Evolutionary conservation across 2,329 filamentous ascomycete species (phyloP).

Genomic region (Kalmusia sp.): DNA sequence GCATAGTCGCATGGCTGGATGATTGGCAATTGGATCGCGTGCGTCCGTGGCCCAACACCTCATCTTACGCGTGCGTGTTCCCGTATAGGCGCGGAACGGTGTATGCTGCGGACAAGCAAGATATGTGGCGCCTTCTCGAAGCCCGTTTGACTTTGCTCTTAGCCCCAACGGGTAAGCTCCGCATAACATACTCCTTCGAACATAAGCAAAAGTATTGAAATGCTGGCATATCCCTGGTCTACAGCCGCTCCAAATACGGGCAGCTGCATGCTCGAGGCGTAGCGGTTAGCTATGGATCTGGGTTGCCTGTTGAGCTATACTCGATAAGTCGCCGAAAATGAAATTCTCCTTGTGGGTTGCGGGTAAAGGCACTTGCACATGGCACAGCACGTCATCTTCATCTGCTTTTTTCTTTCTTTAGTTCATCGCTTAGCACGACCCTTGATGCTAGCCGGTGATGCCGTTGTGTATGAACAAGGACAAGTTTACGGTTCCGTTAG

Average conservation of each 20-base stretch:
- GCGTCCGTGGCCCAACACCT: background rate
- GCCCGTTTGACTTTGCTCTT: constrained; percentile 21
- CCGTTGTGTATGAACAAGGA: constrained; percentile 3
- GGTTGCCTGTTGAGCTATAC: constrained; percentile 20
- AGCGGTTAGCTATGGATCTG: constrained; percentile 18
- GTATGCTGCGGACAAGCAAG: constrained; percentile 1
- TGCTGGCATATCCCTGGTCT: constrained; percentile 22
- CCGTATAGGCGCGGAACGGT: constrained; percentile 15
- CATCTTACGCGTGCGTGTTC: background rate
- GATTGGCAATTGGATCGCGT: background rate
- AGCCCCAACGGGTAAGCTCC: constrained; percentile 14
- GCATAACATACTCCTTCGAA: constrained; percentile 3
- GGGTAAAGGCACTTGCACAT: constrained; percentile 18
- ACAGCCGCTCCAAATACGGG: constrained; percentile 5
- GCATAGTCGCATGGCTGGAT: background rate
- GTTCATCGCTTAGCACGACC: constrained; percentile 6
- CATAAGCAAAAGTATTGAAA: constrained; percentile 11
- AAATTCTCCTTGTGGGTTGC: constrained; percentile 31
- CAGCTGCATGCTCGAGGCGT: constrained; percentile 15
- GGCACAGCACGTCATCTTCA: constrained; percentile 33
- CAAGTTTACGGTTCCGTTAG: background rate
- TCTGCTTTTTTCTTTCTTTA: constrained; percentile 10
- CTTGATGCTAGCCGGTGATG: constrained; percentile 14
- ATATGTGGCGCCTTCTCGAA: constrained; percentile 40
- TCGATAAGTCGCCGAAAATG: constrained; percentile 21